Percentiles rank a stretch among this genome's conserved stretches.
These are phyloP conservation scores for Fusarium drepaniforme DNA, from an alignment of 2,329 filamentous ascomycete genomes.

Conservation along the genomic window DNA sequence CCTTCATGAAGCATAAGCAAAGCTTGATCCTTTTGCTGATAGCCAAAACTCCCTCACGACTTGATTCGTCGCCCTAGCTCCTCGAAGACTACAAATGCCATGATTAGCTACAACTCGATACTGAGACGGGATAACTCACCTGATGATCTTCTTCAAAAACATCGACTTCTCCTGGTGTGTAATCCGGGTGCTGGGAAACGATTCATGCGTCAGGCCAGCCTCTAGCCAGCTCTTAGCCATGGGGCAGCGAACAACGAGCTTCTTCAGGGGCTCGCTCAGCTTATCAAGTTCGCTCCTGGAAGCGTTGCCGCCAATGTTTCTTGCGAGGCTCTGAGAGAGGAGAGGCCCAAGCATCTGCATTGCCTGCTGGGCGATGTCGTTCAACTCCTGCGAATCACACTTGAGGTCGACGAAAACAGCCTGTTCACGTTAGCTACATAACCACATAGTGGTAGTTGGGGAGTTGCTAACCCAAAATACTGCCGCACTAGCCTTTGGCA, in stretches of 20 bases:
- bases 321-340: slow-evolving; percentile 69
- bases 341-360: slow-evolving; percentile 72
- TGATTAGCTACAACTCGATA: not conserved
- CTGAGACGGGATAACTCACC: slow-evolving; percentile 50
- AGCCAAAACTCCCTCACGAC: slow-evolving; percentile 81
- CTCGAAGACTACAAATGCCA: slow-evolving; percentile 66
- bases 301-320: slow-evolving; percentile 76
- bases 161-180: slow-evolving; percentile 68
- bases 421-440: slow-evolving; percentile 49
- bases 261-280: slow-evolving; percentile 78
- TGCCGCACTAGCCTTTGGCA: slow-evolving; percentile 80
- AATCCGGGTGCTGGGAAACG: slow-evolving; percentile 72
- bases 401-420: slow-evolving; percentile 65
- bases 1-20: slow-evolving; percentile 68
- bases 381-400: slow-evolving; percentile 55
- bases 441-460: not conserved
- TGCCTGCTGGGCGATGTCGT: slow-evolving; percentile 60
- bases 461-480: slow-evolving; percentile 77
- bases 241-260: slow-evolving; percentile 69
- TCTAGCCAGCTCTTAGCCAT: slow-evolving; percentile 73
- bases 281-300: slow-evolving; percentile 79
- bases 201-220: slow-evolving; percentile 64
- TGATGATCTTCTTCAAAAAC: slow-evolving; percentile 76
- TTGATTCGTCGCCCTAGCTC: slow-evolving; percentile 73
- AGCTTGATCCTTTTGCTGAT: slow-evolving; percentile 71